Evolutionary conservation across 495 filamentous ascomycete species (phyloP), one percentile per base, ranked within the genome.

Genomic region (Neurospora sp.): DNA sequence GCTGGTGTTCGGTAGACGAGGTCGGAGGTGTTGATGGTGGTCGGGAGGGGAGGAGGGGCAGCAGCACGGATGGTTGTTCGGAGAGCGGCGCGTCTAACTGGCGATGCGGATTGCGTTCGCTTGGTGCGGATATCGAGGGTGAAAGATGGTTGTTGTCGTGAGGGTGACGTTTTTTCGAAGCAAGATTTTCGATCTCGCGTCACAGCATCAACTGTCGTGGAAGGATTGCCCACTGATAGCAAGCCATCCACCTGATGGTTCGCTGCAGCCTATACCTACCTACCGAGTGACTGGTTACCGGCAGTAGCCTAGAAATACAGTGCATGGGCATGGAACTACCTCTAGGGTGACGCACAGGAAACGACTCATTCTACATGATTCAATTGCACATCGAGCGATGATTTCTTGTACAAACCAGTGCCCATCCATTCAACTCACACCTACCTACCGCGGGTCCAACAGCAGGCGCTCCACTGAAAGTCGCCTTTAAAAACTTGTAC

Each of bases 111-210:
- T 71, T 31, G 22, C 53, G 53, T 65, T 31, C 40, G 12, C n/a
- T 69, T n/a, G 22, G 17, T 10, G 14, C 16, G 27, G 39, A 48
- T 45, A 16, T 68, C 38, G 7, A 65, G 53, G 53, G 53, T 27
- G 27, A 35, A 35, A 35, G 53, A 65, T 37, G 53, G 27, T 35
- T 31, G 53, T 65, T 65, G 53, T 65, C 53, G 53, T 65, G 53
- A 65, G 40, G 40, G 40, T 69, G 73, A 75, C 69, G 71, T 75
- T 72, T 75, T n/a, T 70, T 68, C 40, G 69, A 70, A 65, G 53
- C 53, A 65, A 65, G 53, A 65, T 65, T 65, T 65, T 65, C 53
- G 53, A 65, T 65, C 53, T 31, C 27, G 53, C 53, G 53, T 65
- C 53, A 65, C 53, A 65, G 27, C 53, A 65, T 65, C 14, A 65